Percentiles rank a stretch among this genome's conserved stretches.
These are phyloP conservation scores for Angophora floribunda DNA, from an alignment of 345 rosid genomes.

Conservation along the genomic window DNA sequence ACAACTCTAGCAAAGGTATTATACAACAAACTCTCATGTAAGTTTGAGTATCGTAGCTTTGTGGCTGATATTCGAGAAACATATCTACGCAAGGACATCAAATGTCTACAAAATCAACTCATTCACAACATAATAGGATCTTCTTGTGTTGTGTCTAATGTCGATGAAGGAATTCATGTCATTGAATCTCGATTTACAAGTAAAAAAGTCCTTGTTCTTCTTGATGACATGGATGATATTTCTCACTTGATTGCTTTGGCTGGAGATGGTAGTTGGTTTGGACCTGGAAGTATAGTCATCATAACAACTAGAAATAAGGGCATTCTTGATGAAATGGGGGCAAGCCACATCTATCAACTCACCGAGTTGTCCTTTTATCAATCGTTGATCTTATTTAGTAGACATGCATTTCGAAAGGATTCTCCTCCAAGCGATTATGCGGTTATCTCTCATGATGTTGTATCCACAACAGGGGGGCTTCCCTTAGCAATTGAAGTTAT, in stretches of 20 bases:
- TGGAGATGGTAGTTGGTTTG: not conserved
- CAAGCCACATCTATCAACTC: not conserved
- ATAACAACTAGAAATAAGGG: not conserved
- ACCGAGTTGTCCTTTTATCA: not conserved
- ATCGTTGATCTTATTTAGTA: not conserved
- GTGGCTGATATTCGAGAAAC: not conserved
- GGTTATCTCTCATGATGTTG: not conserved
- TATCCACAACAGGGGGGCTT: not conserved
- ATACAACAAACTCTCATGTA: not conserved
- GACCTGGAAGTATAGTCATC: not conserved
- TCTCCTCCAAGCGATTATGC: not conserved
- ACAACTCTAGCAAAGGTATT: not conserved
- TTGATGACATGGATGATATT: not conserved
- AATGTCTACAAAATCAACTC: not conserved
- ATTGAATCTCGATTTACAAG: not conserved
- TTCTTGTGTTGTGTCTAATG: not conserved
- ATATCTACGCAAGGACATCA: rapidly evolving
- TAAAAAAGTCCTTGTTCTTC: not conserved
- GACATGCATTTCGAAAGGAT: not conserved
- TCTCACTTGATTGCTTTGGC: not conserved
- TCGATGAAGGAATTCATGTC: not conserved
- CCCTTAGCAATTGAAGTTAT: not conserved
- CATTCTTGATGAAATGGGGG: not conserved
- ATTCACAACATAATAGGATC: not conserved
- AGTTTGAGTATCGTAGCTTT: not conserved